A percentile compares a stretch with the other conserved stretches of the same genome.
Evolutionary conservation across 1,284 basidiomycete species (phyloP).

Genomic region (Leucoagaricus sp.): DNA sequence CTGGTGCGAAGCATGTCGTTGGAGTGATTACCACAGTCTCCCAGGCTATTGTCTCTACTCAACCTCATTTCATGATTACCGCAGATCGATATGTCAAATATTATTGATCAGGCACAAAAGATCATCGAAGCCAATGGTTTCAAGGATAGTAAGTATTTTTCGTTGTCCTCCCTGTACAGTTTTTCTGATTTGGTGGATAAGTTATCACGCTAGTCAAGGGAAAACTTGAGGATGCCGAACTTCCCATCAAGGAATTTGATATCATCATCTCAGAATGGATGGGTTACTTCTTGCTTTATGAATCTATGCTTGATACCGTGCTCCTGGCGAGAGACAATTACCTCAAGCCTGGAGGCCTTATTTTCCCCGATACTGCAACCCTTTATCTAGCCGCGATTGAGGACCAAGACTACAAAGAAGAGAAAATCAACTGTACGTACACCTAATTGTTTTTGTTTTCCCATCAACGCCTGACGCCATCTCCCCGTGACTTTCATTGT

Average conservation of each 20-base stretch:
- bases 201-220: conserved; percentile 97
- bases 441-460: background rate
- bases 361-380: conserved; percentile 96
- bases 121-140: conserved; percentile 98
- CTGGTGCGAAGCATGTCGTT: conserved; percentile 95
- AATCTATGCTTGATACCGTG: conserved; percentile 99
- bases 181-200: conserved; percentile 32
- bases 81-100: conserved; percentile 99
- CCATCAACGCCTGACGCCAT: background rate
- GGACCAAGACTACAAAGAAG: conserved; percentile 99
- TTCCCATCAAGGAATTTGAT: conserved; percentile 90
- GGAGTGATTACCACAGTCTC: conserved; percentile 59
- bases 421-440: conserved; percentile 95
- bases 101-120: conserved; percentile 97
- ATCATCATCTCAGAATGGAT: conserved; percentile 99
- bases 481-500: conserved; percentile 2
- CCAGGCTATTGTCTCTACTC: background rate
- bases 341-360: conserved; percentile 85
- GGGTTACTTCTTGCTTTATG: conserved; percentile 96
- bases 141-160: conserved; percentile 76
- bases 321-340: conserved; percentile 97
- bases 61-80: conserved; percentile 15
- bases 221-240: conserved; percentile 91
- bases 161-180: conserved; percentile 9
- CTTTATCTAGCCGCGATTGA: conserved; percentile 97